Percentiles rank a stretch among this genome's conserved stretches.
These are phyloP conservation scores for Leccinum olivaceopallidum DNA, from an alignment of 768 basidiomycete species.

Conservation along the genomic window DNA sequence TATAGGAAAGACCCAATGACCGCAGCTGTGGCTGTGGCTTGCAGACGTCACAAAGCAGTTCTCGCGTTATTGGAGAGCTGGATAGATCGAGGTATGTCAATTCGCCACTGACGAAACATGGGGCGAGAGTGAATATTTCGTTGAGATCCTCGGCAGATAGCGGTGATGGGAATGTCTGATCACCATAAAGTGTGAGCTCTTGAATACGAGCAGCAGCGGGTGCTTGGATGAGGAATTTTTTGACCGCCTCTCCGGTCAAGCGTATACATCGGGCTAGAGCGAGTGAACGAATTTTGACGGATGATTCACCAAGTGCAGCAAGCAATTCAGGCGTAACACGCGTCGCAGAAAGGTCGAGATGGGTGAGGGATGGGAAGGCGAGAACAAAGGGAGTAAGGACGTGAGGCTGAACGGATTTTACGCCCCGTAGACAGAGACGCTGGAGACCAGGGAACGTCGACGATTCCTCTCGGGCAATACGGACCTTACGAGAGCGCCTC, in stretches of 20 bases:
- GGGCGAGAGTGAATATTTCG: conserved; percentile 69
- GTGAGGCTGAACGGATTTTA: conserved; percentile 71
- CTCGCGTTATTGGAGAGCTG: conserved; percentile 68
- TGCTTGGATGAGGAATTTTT: conserved; percentile 68
- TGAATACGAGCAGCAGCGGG: conserved; percentile 59
- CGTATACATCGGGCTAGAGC: conserved; percentile 85
- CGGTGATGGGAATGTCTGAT: conserved; percentile 77
- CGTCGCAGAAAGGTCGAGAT: conserved; percentile 92
- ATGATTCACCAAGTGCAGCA: conserved; percentile 60
- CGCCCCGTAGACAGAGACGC: conserved; percentile 80
- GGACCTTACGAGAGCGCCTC: conserved; percentile 35
- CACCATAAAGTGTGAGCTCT: conserved; percentile 89
- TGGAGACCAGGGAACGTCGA: conserved; percentile 67
- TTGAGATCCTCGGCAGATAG: conserved; percentile 65
- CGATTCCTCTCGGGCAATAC: conserved; percentile 46
- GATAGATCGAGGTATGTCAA: conserved; percentile 91
- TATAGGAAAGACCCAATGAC: conserved; percentile 88
- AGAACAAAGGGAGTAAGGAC: conserved; percentile 73
- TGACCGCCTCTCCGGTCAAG: conserved; percentile 77
- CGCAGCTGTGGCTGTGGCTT: conserved; percentile 72
- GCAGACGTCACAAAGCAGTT: conserved; percentile 50
- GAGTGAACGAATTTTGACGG: conserved; percentile 72
- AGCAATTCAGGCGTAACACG: conserved; percentile 78
- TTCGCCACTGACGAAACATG: conserved; percentile 73
- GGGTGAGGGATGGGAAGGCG: conserved; percentile 83